Percentiles rank a stretch among this genome's conserved stretches.
Evolutionary conservation across 2,329 filamentous ascomycete species (phyloP).

Genomic region (Diplocarpon rosae): DNA sequence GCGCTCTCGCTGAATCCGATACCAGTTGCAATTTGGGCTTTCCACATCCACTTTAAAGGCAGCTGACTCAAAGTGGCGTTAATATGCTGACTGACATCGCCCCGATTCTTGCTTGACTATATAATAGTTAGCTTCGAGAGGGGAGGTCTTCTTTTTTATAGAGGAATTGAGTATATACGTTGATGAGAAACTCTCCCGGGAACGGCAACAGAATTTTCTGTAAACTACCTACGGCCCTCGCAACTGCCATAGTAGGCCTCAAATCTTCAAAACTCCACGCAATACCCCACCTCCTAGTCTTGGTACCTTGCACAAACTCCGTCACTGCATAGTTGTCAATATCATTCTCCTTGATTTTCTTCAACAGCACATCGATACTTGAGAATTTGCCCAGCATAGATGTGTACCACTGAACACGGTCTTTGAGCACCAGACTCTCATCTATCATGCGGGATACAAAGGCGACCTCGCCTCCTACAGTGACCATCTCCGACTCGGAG

Average conservation of each 20-base stretch:
- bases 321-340: constrained; percentile 75
- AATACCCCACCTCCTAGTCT: constrained; percentile 76
- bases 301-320: constrained; percentile 64
- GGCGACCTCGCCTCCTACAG: constrained; percentile 60
- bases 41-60: constrained; percentile 25
- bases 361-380: constrained; percentile 53
- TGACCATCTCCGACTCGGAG: constrained; percentile 76
- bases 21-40: constrained; percentile 14
- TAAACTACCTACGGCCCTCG: constrained; percentile 28
- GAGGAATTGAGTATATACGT: too few relatives aligned
- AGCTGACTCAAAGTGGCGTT: constrained; percentile 23
- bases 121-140: too few relatives aligned
- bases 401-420: constrained; percentile 74
- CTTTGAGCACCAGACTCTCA: constrained; percentile 51
- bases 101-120: constrained; percentile 1
- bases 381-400: constrained; percentile 78
- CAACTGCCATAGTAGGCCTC: constrained; percentile 44
- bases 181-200: constrained; percentile 35
- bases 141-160: too few relatives aligned
- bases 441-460: constrained; percentile 63
- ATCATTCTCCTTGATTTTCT: constrained; percentile 42
- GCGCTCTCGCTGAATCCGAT: constrained; percentile 26
- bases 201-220: constrained; percentile 41
- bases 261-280: constrained; percentile 72
- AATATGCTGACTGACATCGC: constrained; percentile 13